Evolutionary conservation across 2,329 filamentous ascomycete genomes (phyloP).

Genomic region (Venturiaceae sp.): DNA sequence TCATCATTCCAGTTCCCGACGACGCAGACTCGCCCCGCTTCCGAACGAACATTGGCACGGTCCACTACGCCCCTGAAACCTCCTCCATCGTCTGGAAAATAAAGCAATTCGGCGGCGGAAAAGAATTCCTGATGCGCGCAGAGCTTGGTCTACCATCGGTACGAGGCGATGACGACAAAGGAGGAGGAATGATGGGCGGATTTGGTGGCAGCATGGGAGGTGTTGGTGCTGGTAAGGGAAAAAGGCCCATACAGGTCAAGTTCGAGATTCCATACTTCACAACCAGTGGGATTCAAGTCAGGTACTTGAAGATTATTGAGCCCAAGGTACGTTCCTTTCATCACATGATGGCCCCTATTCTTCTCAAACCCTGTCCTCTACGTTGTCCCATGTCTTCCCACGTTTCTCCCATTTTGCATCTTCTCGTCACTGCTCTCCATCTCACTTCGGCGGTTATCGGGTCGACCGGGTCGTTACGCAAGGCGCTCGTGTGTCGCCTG

Average conservation of each 20-base stretch:
- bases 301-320: constrained; percentile 98
- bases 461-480: no score
- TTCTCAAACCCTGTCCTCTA: no score
- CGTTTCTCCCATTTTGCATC: constrained; percentile 9
- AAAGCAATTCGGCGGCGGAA: constrained; percentile 97
- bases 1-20: constrained; percentile 92
- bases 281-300: constrained; percentile 96
- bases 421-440: no score
- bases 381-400: background rate
- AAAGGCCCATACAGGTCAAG: constrained; percentile 96
- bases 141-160: constrained; percentile 92
- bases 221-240: constrained; percentile 69
- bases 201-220: constrained; percentile 97
- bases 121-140: constrained; percentile 97
- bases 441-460: no score
- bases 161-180: constrained; percentile 87
- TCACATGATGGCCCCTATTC: constrained; percentile 11
- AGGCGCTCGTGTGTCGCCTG: no score
- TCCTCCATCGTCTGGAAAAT: constrained; percentile 99
- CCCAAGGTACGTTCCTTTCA: constrained; percentile 96
- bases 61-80: constrained; percentile 96
- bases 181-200: constrained; percentile 94
- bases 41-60: constrained; percentile 91
- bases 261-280: constrained; percentile 99
- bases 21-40: constrained; percentile 94